phyloP scores from a whole-genome alignment of 148 eudicot species.

The Spergularia bocconei region DNA sequence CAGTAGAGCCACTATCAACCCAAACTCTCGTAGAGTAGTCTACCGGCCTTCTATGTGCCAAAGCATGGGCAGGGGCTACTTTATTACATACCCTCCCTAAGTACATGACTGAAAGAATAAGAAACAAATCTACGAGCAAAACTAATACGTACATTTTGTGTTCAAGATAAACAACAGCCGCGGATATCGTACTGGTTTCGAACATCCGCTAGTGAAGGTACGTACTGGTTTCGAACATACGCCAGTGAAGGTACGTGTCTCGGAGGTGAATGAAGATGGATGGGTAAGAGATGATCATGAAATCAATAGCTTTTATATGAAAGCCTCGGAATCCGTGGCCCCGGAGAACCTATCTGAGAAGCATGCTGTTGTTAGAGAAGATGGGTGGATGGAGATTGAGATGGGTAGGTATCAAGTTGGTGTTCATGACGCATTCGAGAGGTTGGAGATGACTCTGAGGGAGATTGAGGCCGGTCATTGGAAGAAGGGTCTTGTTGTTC shows the following conservation, averaged over 20 bases:
- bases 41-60: too few relatives aligned
- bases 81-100: too few relatives aligned
- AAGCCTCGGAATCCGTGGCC: not conserved
- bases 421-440: not conserved
- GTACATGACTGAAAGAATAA: too few relatives aligned
- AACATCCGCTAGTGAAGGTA: too few relatives aligned
- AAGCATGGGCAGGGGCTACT: too few relatives aligned
- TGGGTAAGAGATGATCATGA: not conserved
- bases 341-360: not conserved
- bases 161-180: slow-evolving; percentile 8
- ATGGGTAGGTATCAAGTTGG: slow-evolving; percentile 17
- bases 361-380: not conserved
- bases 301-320: too few relatives aligned
- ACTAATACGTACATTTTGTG: slow-evolving; percentile 15
- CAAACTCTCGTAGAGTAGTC: too few relatives aligned
- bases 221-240: too few relatives aligned
- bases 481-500: not conserved
- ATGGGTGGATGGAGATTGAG: slow-evolving; percentile 28
- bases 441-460: slow-evolving; percentile 15
- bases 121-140: too few relatives aligned
- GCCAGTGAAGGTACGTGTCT: not conserved
- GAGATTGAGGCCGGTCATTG: not conserved
- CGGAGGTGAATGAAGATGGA: not conserved
- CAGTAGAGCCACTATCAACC: too few relatives aligned
- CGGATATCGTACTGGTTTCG: too few relatives aligned